phyloP scores from a whole-genome alignment of 768 basidiomycete species.

The Russula abietina region DNA sequence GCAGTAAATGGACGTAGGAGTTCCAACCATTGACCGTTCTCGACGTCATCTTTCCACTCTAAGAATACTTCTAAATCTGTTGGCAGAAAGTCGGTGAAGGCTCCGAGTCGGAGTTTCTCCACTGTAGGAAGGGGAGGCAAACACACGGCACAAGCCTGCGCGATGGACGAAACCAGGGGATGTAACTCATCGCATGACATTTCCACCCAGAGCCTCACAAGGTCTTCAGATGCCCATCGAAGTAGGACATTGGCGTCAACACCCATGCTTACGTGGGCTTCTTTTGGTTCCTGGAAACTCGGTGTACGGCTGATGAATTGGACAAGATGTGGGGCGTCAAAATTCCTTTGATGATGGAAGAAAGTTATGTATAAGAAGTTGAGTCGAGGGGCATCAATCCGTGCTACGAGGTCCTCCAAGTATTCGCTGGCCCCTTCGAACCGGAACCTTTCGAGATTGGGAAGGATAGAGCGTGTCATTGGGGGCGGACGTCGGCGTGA shows the following conservation, averaged over 20 bases:
- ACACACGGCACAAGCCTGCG: not conserved
- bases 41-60: not conserved
- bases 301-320: not conserved
- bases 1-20: not conserved
- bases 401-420: not conserved
- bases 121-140: not conserved
- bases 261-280: not conserved
- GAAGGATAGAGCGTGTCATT: not conserved
- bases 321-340: not conserved
- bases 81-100: too few species aligned
- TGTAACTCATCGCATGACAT: not conserved
- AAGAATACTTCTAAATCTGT: too few species aligned
- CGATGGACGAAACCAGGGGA: not conserved
- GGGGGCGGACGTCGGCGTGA: not conserved
- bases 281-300: not conserved
- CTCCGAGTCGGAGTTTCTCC: not conserved
- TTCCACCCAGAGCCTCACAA: not conserved
- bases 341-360: not conserved
- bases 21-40: not conserved
- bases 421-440: not conserved
- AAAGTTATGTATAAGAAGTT: not conserved
- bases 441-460: not conserved
- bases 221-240: not conserved
- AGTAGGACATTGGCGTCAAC: fast-evolving
- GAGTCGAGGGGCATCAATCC: not conserved